A percentile compares a stretch with the other conserved stretches of the same genome.
phyloP scores from a whole-genome alignment of 495 filamentous ascomycete species.

The Daldinia loculata region DNA sequence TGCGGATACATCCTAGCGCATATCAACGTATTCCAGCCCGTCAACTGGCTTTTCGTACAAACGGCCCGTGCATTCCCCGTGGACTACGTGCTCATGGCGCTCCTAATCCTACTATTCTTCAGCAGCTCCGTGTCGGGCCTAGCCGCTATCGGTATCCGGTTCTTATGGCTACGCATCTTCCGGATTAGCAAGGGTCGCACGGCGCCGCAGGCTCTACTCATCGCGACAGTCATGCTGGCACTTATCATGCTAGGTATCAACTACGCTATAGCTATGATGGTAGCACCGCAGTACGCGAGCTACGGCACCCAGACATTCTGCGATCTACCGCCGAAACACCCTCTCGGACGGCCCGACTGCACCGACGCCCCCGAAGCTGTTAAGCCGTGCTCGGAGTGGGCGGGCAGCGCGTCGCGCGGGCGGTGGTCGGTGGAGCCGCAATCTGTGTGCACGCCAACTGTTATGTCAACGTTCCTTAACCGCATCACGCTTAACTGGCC shows the following conservation, averaged over 20 bases:
- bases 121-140: constrained; percentile 84
- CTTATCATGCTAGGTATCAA: constrained; percentile 89
- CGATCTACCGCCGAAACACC: constrained; percentile 64
- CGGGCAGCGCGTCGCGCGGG: constrained; percentile 50
- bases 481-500: constrained; percentile 94
- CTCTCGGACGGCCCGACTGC: constrained; percentile 78
- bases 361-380: constrained; percentile 73
- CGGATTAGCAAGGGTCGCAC: constrained; percentile 88
- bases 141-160: constrained; percentile 86
- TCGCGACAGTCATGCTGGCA: constrained; percentile 89
- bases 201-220: constrained; percentile 88
- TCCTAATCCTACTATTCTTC: constrained; percentile 87
- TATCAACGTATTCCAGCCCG: constrained; percentile 91
- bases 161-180: constrained; percentile 93
- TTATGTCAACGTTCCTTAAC: constrained; percentile 92
- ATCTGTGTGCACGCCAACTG: constrained; percentile 86
- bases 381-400: constrained; percentile 79
- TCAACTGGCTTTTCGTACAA: constrained; percentile 89
- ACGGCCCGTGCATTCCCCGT: constrained; percentile 86
- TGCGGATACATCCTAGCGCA: constrained; percentile 95
- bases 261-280: constrained; percentile 88
- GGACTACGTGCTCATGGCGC: constrained; percentile 87
- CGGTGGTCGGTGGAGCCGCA: constrained; percentile 58
- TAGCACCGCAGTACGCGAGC: constrained; percentile 92
- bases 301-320: constrained; percentile 97